Conservation (phyloP, 2,329 filamentous ascomycete species). For the Ascochyta lentis region DNA sequence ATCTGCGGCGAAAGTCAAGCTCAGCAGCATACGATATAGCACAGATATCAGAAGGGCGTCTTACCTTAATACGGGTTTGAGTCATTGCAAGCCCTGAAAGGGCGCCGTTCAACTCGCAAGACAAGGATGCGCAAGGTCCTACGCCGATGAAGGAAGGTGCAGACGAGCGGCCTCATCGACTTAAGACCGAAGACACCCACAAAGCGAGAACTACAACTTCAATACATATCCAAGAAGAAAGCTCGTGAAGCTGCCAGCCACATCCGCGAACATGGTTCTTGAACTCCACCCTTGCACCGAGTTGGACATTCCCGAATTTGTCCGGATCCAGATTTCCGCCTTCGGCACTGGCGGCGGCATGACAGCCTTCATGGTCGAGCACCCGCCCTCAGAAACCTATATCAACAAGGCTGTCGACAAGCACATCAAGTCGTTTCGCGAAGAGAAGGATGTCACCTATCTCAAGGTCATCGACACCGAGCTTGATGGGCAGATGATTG, state of each 20-base stretch:
- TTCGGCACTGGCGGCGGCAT: conserved; percentile 40
- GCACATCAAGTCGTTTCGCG: conserved; percentile 32
- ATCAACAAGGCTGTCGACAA: conserved; percentile 30
- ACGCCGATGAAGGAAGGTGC: conserved; percentile 8
- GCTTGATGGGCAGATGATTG: conserved; percentile 40
- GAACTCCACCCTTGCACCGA: conserved; percentile 38
- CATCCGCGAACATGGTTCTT: conserved; percentile 38
- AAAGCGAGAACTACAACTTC: background rate
- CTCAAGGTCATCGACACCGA: conserved; percentile 47
- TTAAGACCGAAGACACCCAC: conserved; percentile 3
- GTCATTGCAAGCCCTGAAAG: conserved; percentile 7
- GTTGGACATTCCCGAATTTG: conserved; percentile 39
- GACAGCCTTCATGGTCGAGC: conserved; percentile 28
- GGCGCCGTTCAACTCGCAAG: conserved; percentile 4
- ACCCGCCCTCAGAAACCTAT: conserved; percentile 26
- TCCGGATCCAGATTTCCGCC: conserved; percentile 36
- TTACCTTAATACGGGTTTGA: background rate
- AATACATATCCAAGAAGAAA: background rate
- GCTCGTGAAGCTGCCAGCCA: background rate
- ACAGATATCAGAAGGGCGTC: background rate
- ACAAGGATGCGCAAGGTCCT: background rate
- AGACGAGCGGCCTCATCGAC: conserved; percentile 2
- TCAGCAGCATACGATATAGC: background rate
- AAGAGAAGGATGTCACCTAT: conserved; percentile 37
- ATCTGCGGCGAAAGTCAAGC: background rate